Evolutionary conservation across 495 filamentous ascomycete genomes (phyloP).

Genomic region (Entonaema liquescens): DNA sequence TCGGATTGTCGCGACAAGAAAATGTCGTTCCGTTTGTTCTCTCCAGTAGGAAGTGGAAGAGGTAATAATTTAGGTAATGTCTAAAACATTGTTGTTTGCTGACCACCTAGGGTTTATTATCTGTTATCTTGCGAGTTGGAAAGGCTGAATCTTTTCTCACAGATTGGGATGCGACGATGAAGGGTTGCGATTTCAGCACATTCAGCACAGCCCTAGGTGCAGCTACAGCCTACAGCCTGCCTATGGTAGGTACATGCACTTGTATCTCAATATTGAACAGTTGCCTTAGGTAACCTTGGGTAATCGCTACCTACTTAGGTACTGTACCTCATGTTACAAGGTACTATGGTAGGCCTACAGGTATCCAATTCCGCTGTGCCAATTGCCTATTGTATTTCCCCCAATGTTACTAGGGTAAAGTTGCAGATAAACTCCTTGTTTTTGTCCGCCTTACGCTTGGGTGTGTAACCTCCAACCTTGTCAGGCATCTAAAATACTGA

Average conservation of each 20-base stretch:
- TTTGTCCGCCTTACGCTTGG: neutral
- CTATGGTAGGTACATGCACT: neutral
- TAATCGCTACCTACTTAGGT: too few species aligned
- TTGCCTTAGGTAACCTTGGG: neutral
- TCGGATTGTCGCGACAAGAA: neutral
- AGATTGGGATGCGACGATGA: slow-evolving; percentile 32
- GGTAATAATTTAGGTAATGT: slow-evolving; percentile 6
- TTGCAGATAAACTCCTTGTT: neutral
- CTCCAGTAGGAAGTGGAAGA: neutral
- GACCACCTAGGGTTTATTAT: slow-evolving; percentile 30
- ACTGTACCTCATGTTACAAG: too few species aligned
- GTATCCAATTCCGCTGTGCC: neutral
- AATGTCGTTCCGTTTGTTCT: slow-evolving; percentile 21
- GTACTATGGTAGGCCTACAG: too few species aligned
- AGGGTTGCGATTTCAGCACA: slow-evolving; percentile 38
- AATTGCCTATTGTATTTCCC: neutral
- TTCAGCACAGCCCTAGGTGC: slow-evolving; percentile 35
- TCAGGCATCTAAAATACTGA: neutral
- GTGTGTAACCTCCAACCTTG: neutral
- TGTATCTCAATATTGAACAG: too few species aligned
- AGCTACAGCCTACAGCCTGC: slow-evolving; percentile 9
- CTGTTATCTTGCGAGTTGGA: neutral
- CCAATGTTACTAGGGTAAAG: neutral
- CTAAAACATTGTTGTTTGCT: slow-evolving; percentile 37
- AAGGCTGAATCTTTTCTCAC: slow-evolving; percentile 34